Evolutionary conservation across 148 eudicot species (phyloP), one percentile per base, ranked within the genome.

Genomic region (Polygonum aviculare): DNA sequence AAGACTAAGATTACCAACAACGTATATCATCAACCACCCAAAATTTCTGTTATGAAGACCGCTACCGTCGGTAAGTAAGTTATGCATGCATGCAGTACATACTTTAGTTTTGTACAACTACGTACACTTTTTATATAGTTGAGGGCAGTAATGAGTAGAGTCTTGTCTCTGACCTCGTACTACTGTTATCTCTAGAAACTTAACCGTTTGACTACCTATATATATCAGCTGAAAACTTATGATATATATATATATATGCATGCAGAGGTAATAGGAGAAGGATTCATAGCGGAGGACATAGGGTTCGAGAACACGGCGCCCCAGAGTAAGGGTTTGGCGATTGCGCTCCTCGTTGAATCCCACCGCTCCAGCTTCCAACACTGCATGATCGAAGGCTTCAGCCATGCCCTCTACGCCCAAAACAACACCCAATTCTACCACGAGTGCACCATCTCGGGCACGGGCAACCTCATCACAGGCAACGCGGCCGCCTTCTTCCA

Each of bases 401-500:
- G 67, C 16, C 14, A 74, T 74, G 76, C 86, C 8, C 50, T 84
- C 19, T 69, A 52, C 57, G 84, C 86, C 49, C 90, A 85, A 59
- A 71, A 70, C 69, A 79, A 88, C 69, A 78, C 92, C 3, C 97
- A 90, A 45, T 90, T 85, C 82, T 92, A 85, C 77, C 79, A 88
- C 52, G 83, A 87, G 35, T 90, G 94, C 81, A 79, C 76, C 80
- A 84, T 92, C 78, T 78, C 86, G 0, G 97, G 97, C 31, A 84
- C 97, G 21, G 71, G 88, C 7, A 91, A 92, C 77, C 85, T 90
- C 80, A 72, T 90, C 55, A 79, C 87, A 35, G 97, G 94, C 2
- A 83, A 92, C 69, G 90, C 90, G 1, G 77, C 75, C 0, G 82
- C 87, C 1, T 81, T 92, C 14, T 87, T 92, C 79, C 92, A 92